Evolutionary conservation across 768 basidiomycete genomes (phyloP), one percentile per base, ranked within the genome.

Genomic region (Tylopilus sp.): DNA sequence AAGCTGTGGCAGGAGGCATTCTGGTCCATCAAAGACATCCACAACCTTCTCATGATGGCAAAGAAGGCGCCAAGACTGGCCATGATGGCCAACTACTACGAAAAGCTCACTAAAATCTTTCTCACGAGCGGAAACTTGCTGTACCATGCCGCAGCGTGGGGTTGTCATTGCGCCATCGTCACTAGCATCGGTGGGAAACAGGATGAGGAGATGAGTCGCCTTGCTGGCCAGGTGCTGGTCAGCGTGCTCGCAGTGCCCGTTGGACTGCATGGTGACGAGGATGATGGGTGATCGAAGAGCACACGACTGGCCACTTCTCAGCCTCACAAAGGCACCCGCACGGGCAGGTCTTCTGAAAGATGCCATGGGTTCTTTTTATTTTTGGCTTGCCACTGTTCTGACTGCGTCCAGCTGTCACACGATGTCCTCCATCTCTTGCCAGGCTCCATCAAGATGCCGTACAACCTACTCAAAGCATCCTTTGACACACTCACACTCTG

Each of bases 1-100:
- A 96, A 99, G 73, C 80, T 99, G 24, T n/a, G n/a, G n/a, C n/a
- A n/a, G n/a, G n/a, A n/a, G 65, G 96, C 93, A 11, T 99, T 98
- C 82, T 88, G 96, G 54, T 93, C 92, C 36, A 93, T 98, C 55
- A 96, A 99, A 71, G 96, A 99, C 70, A 89, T 98, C 34, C 96
- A 98, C 75, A 93, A 94, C 63, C 81, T 98, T 30, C 83, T 34
- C 13, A n/a, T n/a, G n/a, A n/a, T n/a, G n/a, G n/a, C n/a, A n/a
- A n/a, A n/a, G n/a, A n/a, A n/a, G n/a, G n/a, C n/a, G n/a, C n/a
- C n/a, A n/a, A n/a, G n/a, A n/a, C n/a, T n/a, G n/a, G n/a, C n/a
- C n/a, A n/a, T n/a, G n/a, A n/a, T n/a, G n/a, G n/a, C n/a, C n/a
- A n/a, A n/a, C n/a, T n/a, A 98, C 74, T 98, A 98, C 74, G 95